Evolutionary conservation across 2,329 filamentous ascomycete genomes (phyloP), one percentile per base, ranked within the genome.

Genomic region (Neoscytalidium dimidiatum): DNA sequence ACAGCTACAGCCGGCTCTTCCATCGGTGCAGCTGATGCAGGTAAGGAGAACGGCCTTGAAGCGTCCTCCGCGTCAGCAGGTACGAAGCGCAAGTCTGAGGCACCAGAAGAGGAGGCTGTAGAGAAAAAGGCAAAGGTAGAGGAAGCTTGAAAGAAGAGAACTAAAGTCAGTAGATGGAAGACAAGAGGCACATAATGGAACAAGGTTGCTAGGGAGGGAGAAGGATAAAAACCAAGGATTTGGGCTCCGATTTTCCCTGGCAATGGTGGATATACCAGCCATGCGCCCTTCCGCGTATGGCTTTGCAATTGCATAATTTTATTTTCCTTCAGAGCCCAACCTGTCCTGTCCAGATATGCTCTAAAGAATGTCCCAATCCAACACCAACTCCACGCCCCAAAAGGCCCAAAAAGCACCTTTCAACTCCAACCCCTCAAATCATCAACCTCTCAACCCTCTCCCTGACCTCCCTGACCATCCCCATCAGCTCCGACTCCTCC

Each of bases 81-180:
- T 4, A 21, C 43, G 9, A 66, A 64, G 49, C 35, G 65, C 49
- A 64, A 64, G 14, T 52, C 31, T 8, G 61, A 66, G 28, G 65
- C 44, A n/a, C 38, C 52, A n/a, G 68, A 69, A 43, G 67, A 67
- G 2, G 61, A 28, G 11, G 19, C 31, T 43, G 49, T 48, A 13
- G 62, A 46, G 19, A 69, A 69, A 66, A 68, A 66, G 52, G 63
- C 52, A 11, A 68, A 61, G 66, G 28, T 35, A 5, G 62, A 48
- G 29, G 52, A 48, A 17, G 41, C 56, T 31, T 60, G 19, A 31
- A 23, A 9, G 53, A 11, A 23, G 2, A 23, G 13, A 14, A 11
- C 8, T 4, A 41, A 21, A 13, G 44, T 19, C 6, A 41, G 14
- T 19, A 9, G 19, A n/a, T 11, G n/a, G 4, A 1, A 13, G 19